These are phyloP conservation scores for Chrysochromulina tobinii DNA, from an alignment of 78 protist genomes.

Conservation along the genomic window DNA sequence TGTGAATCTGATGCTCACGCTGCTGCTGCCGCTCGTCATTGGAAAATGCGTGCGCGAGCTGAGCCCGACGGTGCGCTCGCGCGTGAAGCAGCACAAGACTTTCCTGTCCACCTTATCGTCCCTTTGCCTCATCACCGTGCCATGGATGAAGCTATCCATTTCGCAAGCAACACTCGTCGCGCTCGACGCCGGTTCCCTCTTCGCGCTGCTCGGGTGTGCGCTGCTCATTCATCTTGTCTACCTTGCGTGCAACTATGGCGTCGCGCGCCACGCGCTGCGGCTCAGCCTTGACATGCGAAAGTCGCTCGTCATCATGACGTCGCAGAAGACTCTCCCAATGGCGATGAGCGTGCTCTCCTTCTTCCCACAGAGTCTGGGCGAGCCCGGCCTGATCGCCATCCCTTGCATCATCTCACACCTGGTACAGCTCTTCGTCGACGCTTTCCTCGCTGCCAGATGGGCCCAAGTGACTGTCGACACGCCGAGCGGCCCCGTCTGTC, in stretches of 20 bases:
- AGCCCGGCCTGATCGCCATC: background rate
- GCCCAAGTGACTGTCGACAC: background rate
- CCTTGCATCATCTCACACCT: conserved; percentile 22
- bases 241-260: background rate
- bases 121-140: background rate
- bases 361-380: background rate
- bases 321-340: conserved; percentile 21
- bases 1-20: background rate
- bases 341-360: background rate
- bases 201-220: background rate
- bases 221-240: background rate
- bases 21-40: background rate
- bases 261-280: background rate
- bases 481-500: too few species aligned
- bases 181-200: background rate
- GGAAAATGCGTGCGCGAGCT: background rate
- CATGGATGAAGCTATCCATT: background rate
- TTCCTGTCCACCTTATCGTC: background rate
- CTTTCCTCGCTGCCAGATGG: background rate
- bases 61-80: background rate
- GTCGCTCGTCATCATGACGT: background rate
- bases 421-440: background rate
- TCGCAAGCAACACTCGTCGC: background rate
- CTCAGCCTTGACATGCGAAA: background rate
- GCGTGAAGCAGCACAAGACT: background rate